These are phyloP conservation scores for Fabrea salina DNA, from an alignment of 169 alveolate genomes.

Conservation along the genomic window DNA sequence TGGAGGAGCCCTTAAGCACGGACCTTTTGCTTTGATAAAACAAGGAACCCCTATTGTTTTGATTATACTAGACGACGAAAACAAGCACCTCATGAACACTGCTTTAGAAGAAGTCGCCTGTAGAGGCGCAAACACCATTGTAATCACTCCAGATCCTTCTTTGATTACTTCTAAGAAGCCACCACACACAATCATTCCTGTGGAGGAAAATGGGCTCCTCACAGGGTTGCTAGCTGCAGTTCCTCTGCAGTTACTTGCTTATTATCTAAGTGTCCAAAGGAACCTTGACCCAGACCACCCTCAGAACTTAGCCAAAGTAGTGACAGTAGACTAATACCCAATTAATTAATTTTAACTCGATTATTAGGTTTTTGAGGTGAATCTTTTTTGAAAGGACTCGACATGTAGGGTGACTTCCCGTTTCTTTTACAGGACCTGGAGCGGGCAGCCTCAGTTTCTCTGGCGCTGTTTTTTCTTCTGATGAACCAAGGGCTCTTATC, in stretches of 20 bases:
- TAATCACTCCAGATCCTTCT: conserved; percentile 69
- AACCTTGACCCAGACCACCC: conserved; percentile 86
- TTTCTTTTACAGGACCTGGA: no score
- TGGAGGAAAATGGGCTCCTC: conserved; percentile 61
- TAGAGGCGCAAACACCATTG: conserved; percentile 91
- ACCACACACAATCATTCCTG: not conserved
- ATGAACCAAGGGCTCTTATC: no score
- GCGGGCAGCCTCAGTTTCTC: no score
- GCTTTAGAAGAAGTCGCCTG: conserved; percentile 92
- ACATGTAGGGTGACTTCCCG: no score
- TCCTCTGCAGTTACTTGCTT: conserved; percentile 85
- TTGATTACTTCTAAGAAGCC: not conserved
- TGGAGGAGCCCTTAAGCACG: conserved; percentile 95
- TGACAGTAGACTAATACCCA: not conserved
- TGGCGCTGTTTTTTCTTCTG: no score
- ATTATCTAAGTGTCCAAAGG: conserved; percentile 62
- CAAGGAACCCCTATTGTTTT: conserved; percentile 84
- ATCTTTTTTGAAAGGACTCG: no score
- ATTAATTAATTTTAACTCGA: no score
- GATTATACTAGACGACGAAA: conserved; percentile 87
- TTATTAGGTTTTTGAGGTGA: no score
- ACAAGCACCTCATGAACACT: conserved; percentile 77
- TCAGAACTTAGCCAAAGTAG: conserved; percentile 36
- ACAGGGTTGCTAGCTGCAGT: conserved; percentile 83
- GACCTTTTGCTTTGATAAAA: conserved; percentile 92